phyloP scores from a whole-genome alignment of 192 early-diverging fungal species.

The Backusella psychrophila region DNA sequence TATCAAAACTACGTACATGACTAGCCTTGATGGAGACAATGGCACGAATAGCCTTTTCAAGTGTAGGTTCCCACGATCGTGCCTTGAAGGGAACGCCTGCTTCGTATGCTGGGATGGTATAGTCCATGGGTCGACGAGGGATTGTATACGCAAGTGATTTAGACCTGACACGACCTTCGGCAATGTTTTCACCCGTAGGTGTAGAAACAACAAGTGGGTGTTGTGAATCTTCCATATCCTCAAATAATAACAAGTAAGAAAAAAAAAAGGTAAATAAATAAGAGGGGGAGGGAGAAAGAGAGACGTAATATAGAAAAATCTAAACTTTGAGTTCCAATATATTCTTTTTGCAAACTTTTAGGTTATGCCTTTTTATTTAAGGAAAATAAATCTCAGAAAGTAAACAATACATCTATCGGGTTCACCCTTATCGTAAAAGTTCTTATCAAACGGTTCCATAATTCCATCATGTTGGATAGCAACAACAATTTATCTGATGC shows the following conservation, averaged over 20 bases:
- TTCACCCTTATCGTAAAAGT: neutral
- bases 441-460: neutral
- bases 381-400: neutral
- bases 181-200: neutral
- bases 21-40: slow-evolving; percentile 80
- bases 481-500: neutral
- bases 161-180: slow-evolving; percentile 24
- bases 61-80: slow-evolving; percentile 64
- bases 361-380: neutral
- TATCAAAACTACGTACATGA: slow-evolving; percentile 77
- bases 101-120: slow-evolving; percentile 1
- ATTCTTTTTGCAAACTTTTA: neutral
- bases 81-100: slow-evolving; percentile 23
- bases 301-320: neutral
- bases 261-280: neutral
- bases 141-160: slow-evolving; percentile 34
- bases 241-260: slow-evolving; percentile 1
- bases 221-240: neutral
- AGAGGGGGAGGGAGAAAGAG: neutral
- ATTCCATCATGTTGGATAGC: neutral
- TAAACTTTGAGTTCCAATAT: neutral
- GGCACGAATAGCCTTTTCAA: slow-evolving; percentile 69
- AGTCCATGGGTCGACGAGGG: slow-evolving; percentile 12
- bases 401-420: neutral
- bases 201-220: slow-evolving; percentile 7